Evolutionary conservation across 345 rosid species (phyloP), one percentile per base, ranked within the genome.

Genomic region (Lepidium aucheri): DNA sequence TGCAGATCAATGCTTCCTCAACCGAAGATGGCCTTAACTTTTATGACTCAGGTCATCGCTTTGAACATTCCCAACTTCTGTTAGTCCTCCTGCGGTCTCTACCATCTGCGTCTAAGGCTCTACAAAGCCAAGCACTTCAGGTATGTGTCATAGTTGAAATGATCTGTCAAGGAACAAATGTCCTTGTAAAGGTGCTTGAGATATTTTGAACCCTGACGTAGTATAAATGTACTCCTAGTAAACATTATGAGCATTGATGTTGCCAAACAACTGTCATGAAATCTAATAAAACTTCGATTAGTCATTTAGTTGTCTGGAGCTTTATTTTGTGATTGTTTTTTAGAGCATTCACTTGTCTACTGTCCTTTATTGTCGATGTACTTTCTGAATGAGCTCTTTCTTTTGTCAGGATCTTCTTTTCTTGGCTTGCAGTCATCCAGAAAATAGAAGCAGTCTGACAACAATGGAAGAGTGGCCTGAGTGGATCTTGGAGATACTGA

Each of bases 401-500:
- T 79, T 78, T 80, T 88, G 83, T 90, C 96, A 95, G 99, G 99
- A 95, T 87, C 95, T 95, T 85, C 96, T 95, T 79, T 85, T 95
- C 89, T 85, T 95, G 89, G 97, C 99, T 80, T 95, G 99, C 88
- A 88, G 97, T 83, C 96, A 91, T 85, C 95, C 90, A 56, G 95
- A 90, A 83, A 94, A 94, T 69, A 83, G 99, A 76, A 90, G 71
- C 78, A 85, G 81, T 77, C 81, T 95, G 73, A 95, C 85, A 61
- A 76, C 75, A 51, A 95, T 95, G 99, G 99, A 89, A 80, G 99
- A 87, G 79, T 95, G 99, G 99, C 99, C 99, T 58, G 99, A 91
- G 83, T 95, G 99, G 97, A 85, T 91, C 68, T 78, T 95, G 74
- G 99, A 95, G 79, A 81, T 95, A 69, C 81, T 89, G 36, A 87